A percentile compares a stretch with the other conserved stretches of the same genome.
Conservation (phyloP, 768 basidiomycete species). For the Nidula microcarpa region DNA sequence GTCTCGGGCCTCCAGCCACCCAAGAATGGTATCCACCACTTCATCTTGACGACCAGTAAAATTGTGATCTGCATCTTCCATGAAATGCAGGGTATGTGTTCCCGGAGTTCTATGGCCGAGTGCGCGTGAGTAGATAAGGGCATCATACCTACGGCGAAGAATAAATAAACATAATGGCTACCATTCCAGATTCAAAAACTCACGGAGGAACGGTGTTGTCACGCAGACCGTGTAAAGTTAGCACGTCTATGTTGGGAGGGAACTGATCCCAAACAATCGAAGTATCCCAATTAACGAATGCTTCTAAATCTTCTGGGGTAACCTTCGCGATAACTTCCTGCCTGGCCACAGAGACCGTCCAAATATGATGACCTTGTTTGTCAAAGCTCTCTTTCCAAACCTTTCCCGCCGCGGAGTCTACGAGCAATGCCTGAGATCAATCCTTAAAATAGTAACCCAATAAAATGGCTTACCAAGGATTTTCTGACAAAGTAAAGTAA, state of each 20-base stretch:
- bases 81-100: slow-evolving; percentile 64
- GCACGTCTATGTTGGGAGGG: slow-evolving; percentile 58
- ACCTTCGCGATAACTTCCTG: slow-evolving; percentile 50
- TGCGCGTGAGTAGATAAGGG: slow-evolving; percentile 62
- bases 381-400: slow-evolving; percentile 49
- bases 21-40: slow-evolving; percentile 61
- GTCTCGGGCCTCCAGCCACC: slow-evolving; percentile 57
- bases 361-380: slow-evolving; percentile 57
- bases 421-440: slow-evolving; percentile 3
- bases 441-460: slow-evolving; percentile 1
- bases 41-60: slow-evolving; percentile 67
- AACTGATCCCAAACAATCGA: slow-evolving; percentile 67
- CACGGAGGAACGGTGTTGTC: slow-evolving; percentile 72
- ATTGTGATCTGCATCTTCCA: slow-evolving; percentile 81
- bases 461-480: slow-evolving; percentile 32
- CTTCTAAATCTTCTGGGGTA: slow-evolving; percentile 55
- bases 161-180: neutral
- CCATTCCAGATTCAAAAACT: slow-evolving; percentile 21
- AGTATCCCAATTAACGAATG: slow-evolving; percentile 64
- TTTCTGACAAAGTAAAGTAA: slow-evolving; percentile 25
- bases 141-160: slow-evolving; percentile 54
- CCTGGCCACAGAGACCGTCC: slow-evolving; percentile 65
- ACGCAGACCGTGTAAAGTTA: slow-evolving; percentile 73
- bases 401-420: slow-evolving; percentile 18
- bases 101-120: slow-evolving; percentile 57